A percentile compares a stretch with the other conserved stretches of the same genome.
These are phyloP conservation scores for Gymnopus androsaceus DNA, from an alignment of 1,284 basidiomycete genomes.

Conservation along the genomic window DNA sequence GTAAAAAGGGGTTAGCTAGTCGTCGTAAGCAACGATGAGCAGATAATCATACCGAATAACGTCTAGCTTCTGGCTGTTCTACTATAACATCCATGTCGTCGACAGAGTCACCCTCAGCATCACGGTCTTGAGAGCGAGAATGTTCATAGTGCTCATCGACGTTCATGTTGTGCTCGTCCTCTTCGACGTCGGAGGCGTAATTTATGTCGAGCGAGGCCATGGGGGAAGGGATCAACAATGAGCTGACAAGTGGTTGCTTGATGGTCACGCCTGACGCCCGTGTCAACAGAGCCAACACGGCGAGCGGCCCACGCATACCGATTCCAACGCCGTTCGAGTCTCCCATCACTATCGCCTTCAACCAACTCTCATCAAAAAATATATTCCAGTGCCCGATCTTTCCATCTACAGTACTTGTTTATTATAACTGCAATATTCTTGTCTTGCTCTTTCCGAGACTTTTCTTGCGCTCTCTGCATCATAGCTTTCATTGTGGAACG, in stretches of 20 bases:
- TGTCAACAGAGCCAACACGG: constrained; percentile 1
- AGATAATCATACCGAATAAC: constrained; percentile 36
- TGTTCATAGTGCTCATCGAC: constrained; percentile 44
- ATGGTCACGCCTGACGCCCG: constrained; percentile 3
- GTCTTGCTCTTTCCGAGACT: no score
- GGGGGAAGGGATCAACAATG: constrained; percentile 33
- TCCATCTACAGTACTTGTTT: no score
- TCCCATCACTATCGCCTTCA: background rate
- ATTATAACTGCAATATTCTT: no score
- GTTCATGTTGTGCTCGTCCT: constrained; percentile 49
- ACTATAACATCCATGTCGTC: constrained; percentile 33
- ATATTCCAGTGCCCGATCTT: no score
- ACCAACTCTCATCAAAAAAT: no score
- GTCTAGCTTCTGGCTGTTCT: constrained; percentile 20
- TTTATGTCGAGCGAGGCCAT: constrained; percentile 27
- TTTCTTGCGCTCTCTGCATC: no score
- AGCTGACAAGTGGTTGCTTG: constrained; percentile 23
- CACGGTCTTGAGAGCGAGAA: constrained; percentile 33
- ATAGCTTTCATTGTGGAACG: no score
- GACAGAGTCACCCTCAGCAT: constrained; percentile 53
- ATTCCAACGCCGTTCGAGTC: background rate
- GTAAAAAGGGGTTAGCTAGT: constrained; percentile 4
- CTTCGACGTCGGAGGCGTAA: constrained; percentile 39
- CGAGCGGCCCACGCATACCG: constrained; percentile 7
- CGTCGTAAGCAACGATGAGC: constrained; percentile 4